A percentile compares a stretch with the other conserved stretches of the same genome.
These are phyloP conservation scores for Calamus simplicifolius DNA, from an alignment of 176 grass and related monocot genomes.

Conservation along the genomic window DNA sequence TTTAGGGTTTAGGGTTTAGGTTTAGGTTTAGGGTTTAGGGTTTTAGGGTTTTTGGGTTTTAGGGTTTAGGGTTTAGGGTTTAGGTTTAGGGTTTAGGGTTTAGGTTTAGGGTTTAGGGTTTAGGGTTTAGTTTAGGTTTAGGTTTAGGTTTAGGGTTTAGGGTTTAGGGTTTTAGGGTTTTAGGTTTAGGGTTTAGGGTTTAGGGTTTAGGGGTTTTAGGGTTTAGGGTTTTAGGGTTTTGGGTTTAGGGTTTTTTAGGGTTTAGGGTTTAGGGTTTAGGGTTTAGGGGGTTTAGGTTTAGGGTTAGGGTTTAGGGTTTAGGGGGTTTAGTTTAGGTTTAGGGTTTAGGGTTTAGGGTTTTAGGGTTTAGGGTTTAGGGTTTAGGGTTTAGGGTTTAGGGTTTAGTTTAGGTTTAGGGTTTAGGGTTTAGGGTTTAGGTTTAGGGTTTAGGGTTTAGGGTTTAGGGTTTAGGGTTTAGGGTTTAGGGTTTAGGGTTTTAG, in stretches of 20 bases:
- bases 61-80: conserved; percentile 9
- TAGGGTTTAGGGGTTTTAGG: conserved; percentile 12
- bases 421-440: neutral
- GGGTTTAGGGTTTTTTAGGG: no score
- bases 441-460: neutral
- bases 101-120: conserved; percentile 18
- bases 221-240: conserved; percentile 23
- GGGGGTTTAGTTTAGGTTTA: conserved; percentile 11
- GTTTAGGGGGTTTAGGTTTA: conserved; percentile 14
- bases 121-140: conserved; percentile 14
- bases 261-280: conserved; percentile 24
- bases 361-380: conserved; percentile 20
- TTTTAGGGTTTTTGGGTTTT: conserved; percentile 13
- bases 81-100: conserved; percentile 22
- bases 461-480: conserved; percentile 17
- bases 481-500: no score
- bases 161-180: conserved; percentile 23
- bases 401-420: conserved; percentile 14
- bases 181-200: conserved; percentile 22
- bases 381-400: conserved; percentile 18
- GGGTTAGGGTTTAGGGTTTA: conserved; percentile 17
- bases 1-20: conserved; percentile 22
- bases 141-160: conserved; percentile 22
- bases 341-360: conserved; percentile 23
- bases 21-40: conserved; percentile 17